These are phyloP conservation scores for Podospora tetraspora DNA, from an alignment of 495 filamentous ascomycete genomes.

Conservation along the genomic window DNA sequence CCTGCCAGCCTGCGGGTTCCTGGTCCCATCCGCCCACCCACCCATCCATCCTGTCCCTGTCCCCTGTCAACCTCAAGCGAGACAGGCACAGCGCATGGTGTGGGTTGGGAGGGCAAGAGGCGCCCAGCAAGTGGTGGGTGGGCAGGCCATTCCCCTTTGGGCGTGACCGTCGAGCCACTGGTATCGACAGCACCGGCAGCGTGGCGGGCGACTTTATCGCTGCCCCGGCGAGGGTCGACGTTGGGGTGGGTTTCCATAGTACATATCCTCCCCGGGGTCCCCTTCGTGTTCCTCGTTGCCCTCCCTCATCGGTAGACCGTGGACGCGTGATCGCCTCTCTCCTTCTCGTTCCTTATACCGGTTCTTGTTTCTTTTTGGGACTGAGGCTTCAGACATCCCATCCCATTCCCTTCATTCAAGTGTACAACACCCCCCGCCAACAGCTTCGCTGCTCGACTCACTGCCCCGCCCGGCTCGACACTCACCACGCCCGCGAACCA, in stretches of 20 bases:
- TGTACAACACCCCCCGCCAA: constrained; percentile 14
- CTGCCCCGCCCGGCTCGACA: constrained; percentile 18
- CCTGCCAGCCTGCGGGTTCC: constrained; percentile 22
- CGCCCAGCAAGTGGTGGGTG: constrained; percentile 2
- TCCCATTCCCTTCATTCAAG: constrained; percentile 44
- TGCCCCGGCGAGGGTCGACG: constrained; percentile 30
- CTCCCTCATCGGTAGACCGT: constrained; percentile 45
- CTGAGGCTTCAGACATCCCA: constrained; percentile 41
- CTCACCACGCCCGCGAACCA: constrained; percentile 3
- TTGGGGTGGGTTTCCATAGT: constrained; percentile 29
- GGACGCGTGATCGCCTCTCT: constrained; percentile 36
- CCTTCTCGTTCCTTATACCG: constrained; percentile 48
- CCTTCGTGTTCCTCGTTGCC: constrained; percentile 38
- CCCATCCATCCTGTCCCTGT: constrained; percentile 12
- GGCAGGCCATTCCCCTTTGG: constrained; percentile 16
- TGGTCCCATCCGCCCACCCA: constrained; percentile 14
- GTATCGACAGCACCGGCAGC: constrained; percentile 34
- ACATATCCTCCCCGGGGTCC: constrained; percentile 48
- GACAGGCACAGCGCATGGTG: constrained; percentile 32
- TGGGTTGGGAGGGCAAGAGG: constrained; percentile 20
- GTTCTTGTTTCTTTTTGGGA: constrained; percentile 46
- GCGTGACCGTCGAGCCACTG: constrained; percentile 17
- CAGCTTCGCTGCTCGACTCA: constrained; percentile 14
- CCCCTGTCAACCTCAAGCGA: constrained; percentile 46
- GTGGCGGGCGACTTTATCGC: constrained; percentile 25